Conservation (phyloP, 2,329 filamentous ascomycete genomes). For the Raffaelea deltoideospora region DNA sequence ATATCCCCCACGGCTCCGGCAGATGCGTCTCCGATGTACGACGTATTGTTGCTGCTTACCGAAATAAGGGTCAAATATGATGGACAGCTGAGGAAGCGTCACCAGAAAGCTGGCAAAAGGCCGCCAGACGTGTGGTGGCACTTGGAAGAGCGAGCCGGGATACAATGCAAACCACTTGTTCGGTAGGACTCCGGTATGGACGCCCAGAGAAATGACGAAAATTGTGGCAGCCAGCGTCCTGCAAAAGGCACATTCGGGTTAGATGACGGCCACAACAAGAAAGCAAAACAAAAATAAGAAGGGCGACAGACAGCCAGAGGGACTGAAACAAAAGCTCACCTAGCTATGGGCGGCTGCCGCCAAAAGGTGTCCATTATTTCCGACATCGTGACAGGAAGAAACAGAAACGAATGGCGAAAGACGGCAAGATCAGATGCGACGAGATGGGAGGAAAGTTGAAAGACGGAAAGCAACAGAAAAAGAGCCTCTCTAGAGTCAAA, state of each 20-base stretch:
- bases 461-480: too few relatives aligned
- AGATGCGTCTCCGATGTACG: too few relatives aligned
- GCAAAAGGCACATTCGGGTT: slow-evolving; percentile 7
- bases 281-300: neutral
- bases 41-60: slow-evolving; percentile 22
- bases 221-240: slow-evolving; percentile 55
- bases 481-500: too few relatives aligned
- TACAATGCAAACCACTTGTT: slow-evolving; percentile 38
- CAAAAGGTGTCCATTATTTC: slow-evolving; percentile 25
- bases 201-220: slow-evolving; percentile 45
- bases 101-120: slow-evolving; percentile 27
- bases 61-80: slow-evolving; percentile 63
- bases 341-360: slow-evolving; percentile 25
- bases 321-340: slow-evolving; percentile 16
- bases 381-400: slow-evolving; percentile 21
- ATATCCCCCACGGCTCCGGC: too few relatives aligned
- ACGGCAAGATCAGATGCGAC: neutral
- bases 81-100: slow-evolving; percentile 24
- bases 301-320: neutral
- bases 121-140: slow-evolving; percentile 32
- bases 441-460: neutral
- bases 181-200: slow-evolving; percentile 41
- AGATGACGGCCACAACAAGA: neutral
- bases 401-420: neutral
- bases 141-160: slow-evolving; percentile 34